Percentiles rank a stretch among this genome's conserved stretches.
These are phyloP conservation scores for Margaritispora aquatica DNA, from an alignment of 495 filamentous ascomycete species.

Conservation along the genomic window DNA sequence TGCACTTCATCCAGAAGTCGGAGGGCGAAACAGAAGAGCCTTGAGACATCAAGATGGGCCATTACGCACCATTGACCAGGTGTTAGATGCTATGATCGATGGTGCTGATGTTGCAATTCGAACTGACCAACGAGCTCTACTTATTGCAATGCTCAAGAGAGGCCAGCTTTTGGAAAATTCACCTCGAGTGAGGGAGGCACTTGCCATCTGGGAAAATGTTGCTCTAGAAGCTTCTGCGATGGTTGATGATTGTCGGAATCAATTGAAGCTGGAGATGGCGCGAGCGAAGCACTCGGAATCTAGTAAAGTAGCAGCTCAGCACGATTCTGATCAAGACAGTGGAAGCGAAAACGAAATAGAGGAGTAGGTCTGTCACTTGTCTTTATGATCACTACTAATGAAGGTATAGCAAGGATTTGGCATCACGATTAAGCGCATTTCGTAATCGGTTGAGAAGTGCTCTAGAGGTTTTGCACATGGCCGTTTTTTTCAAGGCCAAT, in stretches of 20 bases:
- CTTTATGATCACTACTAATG: background rate
- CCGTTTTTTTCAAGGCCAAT: slow-evolving; percentile 78
- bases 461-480: slow-evolving; percentile 76
- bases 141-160: slow-evolving; percentile 53
- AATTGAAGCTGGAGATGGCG: slow-evolving; percentile 34
- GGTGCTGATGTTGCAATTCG: slow-evolving; percentile 58
- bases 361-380: slow-evolving; percentile 22
- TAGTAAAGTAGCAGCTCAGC: background rate
- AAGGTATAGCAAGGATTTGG: slow-evolving; percentile 21
- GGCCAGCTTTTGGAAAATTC: slow-evolving; percentile 73
- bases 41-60: slow-evolving; percentile 59
- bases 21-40: slow-evolving; percentile 57
- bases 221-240: slow-evolving; percentile 45
- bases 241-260: slow-evolving; percentile 57
- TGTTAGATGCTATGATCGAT: slow-evolving; percentile 85
- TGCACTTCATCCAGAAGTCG: slow-evolving; percentile 78
- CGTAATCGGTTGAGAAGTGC: slow-evolving; percentile 61
- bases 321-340: slow-evolving; percentile 17
- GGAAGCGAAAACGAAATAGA: slow-evolving; percentile 34
- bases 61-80: slow-evolving; percentile 73
- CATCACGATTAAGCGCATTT: slow-evolving; percentile 44
- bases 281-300: slow-evolving; percentile 5
- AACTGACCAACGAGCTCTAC: slow-evolving; percentile 57
- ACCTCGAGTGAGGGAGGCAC: slow-evolving; percentile 44
- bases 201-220: slow-evolving; percentile 59